phyloP scores from a whole-genome alignment of 2,329 filamentous ascomycete genomes.

The Colletotrichum sp. region DNA sequence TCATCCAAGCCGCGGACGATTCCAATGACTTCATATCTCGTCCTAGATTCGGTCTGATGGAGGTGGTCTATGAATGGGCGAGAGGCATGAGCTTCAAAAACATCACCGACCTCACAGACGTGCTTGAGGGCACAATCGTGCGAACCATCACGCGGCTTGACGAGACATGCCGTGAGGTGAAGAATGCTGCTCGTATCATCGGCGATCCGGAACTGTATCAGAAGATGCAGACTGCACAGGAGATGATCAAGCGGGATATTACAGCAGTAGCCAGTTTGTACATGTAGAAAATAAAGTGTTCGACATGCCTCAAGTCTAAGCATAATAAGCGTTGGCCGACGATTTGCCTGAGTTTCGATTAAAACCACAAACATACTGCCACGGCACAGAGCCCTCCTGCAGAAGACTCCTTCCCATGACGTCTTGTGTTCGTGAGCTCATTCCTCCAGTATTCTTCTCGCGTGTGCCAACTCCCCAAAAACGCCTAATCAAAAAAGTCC shows the following conservation, averaged over 20 bases:
- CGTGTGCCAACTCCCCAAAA: not conserved
- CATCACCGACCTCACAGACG: constrained; percentile 94
- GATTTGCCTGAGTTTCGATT: not conserved
- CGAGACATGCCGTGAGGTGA: constrained; percentile 96
- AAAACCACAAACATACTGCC: not conserved
- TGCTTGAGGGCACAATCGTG: constrained; percentile 96
- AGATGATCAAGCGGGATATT: constrained; percentile 96
- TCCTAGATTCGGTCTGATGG: constrained; percentile 90
- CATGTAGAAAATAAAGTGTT: constrained; percentile 60
- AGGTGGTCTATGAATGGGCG: constrained; percentile 99
- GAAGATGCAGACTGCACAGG: constrained; percentile 97
- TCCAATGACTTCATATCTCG: constrained; percentile 89
- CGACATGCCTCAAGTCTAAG: not conserved
- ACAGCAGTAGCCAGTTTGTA: constrained; percentile 89
- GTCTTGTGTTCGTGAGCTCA: not conserved
- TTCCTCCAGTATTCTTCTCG: not conserved
- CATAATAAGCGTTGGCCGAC: not conserved
- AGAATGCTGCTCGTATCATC: constrained; percentile 94
- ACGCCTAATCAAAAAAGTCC: not conserved
- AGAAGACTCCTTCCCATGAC: not conserved
- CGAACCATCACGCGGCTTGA: constrained; percentile 91
- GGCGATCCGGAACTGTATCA: constrained; percentile 91
- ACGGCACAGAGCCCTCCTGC: not conserved
- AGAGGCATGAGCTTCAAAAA: constrained; percentile 98
- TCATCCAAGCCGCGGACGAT: constrained; percentile 88